phyloP scores from a whole-genome alignment of 106 monocot species.

The Phalaenopsis equestris region DNA sequence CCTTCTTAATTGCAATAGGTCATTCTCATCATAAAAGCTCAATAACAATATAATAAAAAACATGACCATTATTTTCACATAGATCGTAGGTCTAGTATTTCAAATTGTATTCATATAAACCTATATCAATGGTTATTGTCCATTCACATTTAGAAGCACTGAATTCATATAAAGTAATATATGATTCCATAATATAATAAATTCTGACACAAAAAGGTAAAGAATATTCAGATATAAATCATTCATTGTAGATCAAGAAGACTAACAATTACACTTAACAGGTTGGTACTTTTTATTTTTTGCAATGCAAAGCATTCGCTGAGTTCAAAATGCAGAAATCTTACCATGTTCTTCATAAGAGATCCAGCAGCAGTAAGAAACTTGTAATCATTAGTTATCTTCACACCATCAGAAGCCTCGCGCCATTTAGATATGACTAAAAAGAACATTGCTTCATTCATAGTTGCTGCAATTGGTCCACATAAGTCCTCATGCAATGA shows the following conservation, averaged over 20 bases:
- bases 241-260: neutral
- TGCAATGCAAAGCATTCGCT: neutral
- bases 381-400: slow-evolving; percentile 68
- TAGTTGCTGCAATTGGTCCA: slow-evolving; percentile 81
- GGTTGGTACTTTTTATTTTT: neutral
- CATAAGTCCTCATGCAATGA: slow-evolving; percentile 44
- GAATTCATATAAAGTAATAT: neutral
- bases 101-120: neutral
- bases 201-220: neutral
- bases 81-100: neutral
- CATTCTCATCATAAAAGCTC: too few species aligned
- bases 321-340: neutral
- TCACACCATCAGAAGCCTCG: slow-evolving; percentile 72
- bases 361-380: slow-evolving; percentile 63
- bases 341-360: slow-evolving; percentile 84
- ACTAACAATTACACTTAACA: neutral
- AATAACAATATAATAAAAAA: neutral
- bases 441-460: slow-evolving; percentile 76
- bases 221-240: neutral
- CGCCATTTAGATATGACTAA: slow-evolving; percentile 83
- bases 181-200: neutral
- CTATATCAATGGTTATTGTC: neutral
- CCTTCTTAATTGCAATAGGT: too few species aligned
- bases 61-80: neutral
- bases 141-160: neutral